Percentiles rank a stretch among this genome's conserved stretches.
phyloP scores from a whole-genome alignment of 371 early-diverging fungal genomes.

The Fennellomyces sp. region DNA sequence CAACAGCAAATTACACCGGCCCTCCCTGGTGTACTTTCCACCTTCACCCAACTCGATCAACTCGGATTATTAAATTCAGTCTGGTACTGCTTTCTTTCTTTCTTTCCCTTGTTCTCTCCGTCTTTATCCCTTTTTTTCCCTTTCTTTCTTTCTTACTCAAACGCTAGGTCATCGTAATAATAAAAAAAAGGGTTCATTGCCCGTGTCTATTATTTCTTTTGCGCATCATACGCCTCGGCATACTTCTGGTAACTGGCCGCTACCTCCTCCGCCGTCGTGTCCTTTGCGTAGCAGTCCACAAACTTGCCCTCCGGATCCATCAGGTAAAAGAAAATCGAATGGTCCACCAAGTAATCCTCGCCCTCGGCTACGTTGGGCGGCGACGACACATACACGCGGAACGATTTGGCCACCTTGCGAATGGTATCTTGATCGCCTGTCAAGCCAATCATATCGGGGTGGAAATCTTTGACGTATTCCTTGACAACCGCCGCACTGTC shows the following conservation, averaged over 20 bases:
- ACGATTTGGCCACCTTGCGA: constrained; percentile 83
- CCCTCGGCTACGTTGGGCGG: constrained; percentile 86
- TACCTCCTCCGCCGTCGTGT: constrained; percentile 66
- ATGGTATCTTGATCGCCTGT: constrained; percentile 90
- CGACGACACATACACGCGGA: constrained; percentile 91
- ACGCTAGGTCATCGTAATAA: neutral
- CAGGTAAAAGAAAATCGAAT: constrained; percentile 97
- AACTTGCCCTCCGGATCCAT: constrained; percentile 94
- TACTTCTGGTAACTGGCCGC: constrained; percentile 62
- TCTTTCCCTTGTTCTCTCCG: neutral
- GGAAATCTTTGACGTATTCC: constrained; percentile 93
- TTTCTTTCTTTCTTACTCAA: constrained; percentile 7
- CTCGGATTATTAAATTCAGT: neutral
- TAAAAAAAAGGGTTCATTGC: neutral
- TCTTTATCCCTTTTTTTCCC: neutral
- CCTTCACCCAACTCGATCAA: constrained; percentile 44
- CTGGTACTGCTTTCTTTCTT: neutral
- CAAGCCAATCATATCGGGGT: constrained; percentile 88
- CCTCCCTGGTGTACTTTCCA: constrained; percentile 37
- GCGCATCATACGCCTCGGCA: constrained; percentile 45
- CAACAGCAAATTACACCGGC: constrained; percentile 6
- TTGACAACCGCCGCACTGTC: constrained; percentile 85
- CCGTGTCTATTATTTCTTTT: constrained; percentile 19
- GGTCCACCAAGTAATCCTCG: constrained; percentile 96
- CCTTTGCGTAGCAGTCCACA: constrained; percentile 88